Conservation (phyloP, 2,329 filamentous ascomycete species). For the Podosphaera aphanis region DNA sequence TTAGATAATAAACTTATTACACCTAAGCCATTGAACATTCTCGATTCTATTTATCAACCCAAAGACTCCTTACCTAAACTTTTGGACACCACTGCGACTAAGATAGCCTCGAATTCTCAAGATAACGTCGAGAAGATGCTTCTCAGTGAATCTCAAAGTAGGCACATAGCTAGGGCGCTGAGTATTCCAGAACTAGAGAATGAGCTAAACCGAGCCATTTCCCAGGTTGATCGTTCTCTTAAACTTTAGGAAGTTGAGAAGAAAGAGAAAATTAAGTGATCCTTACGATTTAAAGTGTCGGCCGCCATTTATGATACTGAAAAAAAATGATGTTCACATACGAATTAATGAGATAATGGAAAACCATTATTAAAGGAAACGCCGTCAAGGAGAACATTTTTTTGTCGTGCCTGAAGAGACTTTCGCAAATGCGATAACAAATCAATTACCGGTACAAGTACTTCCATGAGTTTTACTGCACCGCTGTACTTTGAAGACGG, state of each 20-base stretch:
- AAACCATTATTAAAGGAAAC: no score
- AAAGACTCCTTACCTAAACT: conserved; percentile 7
- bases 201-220: conserved; percentile 53
- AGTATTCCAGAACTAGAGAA: conserved; percentile 45
- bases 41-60: conserved; percentile 49
- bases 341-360: no score
- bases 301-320: no score
- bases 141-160: conserved; percentile 28
- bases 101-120: not conserved
- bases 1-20: conserved; percentile 48
- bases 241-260: not conserved
- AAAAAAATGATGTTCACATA: no score
- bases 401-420: no score
- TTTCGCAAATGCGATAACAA: no score
- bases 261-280: no score
- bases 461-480: no score
- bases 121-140: conserved; percentile 17
- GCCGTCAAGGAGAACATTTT: no score
- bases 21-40: conserved; percentile 36
- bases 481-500: no score
- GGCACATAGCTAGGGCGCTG: conserved; percentile 34
- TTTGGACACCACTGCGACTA: not conserved
- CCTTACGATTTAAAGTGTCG: no score
- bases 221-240: conserved; percentile 36
- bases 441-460: no score